Evolutionary conservation across 1,284 basidiomycete genomes (phyloP).

Genomic region (Ustilago hordei): DNA sequence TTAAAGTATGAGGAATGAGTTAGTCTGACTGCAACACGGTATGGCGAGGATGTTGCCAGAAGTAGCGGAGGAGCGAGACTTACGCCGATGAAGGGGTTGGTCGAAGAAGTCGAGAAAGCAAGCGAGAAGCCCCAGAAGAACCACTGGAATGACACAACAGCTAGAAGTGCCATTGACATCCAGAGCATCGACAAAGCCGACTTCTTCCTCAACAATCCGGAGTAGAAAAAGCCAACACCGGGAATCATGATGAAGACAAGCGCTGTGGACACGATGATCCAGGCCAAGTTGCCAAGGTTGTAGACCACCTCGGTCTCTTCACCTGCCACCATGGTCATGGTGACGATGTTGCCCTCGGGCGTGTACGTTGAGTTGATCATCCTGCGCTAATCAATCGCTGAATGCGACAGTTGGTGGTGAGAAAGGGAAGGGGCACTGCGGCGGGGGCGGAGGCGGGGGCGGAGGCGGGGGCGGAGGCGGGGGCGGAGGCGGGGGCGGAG

Average conservation of each 20-base stretch:
- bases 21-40: no score
- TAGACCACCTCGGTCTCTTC: slow-evolving; percentile 40
- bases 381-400: background rate
- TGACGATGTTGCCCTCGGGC: slow-evolving; percentile 35
- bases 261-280: slow-evolving; percentile 71
- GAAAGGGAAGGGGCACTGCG: background rate
- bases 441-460: background rate
- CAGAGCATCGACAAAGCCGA: slow-evolving; percentile 94
- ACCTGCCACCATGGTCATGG: slow-evolving; percentile 18
- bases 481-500: no score
- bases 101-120: slow-evolving; percentile 71
- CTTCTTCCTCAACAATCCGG: slow-evolving; percentile 83
- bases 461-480: background rate
- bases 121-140: slow-evolving; percentile 70
- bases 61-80: slow-evolving; percentile 7
- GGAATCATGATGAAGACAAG: slow-evolving; percentile 92
- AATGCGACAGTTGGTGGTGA: background rate
- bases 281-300: slow-evolving; percentile 74
- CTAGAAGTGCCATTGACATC: slow-evolving; percentile 81
- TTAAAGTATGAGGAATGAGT: background rate
- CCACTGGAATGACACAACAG: slow-evolving; percentile 79
- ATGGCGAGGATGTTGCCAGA: no score
- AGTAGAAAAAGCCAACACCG: slow-evolving; percentile 79
- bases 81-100: slow-evolving; percentile 71
- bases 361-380: slow-evolving; percentile 55